Conservation (phyloP, 306 rosid genomes). For the Cucumis cinereus region DNA sequence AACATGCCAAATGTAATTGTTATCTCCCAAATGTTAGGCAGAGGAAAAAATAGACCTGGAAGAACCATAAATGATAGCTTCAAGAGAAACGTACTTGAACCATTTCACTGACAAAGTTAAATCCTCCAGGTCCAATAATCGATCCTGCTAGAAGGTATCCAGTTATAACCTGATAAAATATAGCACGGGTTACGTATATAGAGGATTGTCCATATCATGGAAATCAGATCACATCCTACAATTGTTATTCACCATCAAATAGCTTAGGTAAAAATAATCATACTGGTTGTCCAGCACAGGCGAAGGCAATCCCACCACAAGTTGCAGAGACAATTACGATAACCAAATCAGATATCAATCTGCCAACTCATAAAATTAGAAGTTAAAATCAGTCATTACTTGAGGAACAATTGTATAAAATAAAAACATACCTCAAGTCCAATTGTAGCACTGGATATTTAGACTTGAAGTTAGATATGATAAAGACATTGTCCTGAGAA, state of each 20-base stretch:
- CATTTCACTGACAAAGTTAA: slow-evolving; percentile 45
- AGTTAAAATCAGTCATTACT: slow-evolving; percentile 10
- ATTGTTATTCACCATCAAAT: neutral
- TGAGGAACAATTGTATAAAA: neutral
- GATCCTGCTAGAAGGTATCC: slow-evolving; percentile 51
- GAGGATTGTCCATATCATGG: neutral
- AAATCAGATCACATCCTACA: neutral
- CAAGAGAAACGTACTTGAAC: slow-evolving; percentile 28
- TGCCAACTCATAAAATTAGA: slow-evolving; percentile 11
- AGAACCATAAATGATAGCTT: neutral
- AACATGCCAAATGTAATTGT: neutral
- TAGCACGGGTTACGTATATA: slow-evolving; percentile 7
- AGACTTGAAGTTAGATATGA: slow-evolving; percentile 41
- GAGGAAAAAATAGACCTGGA: neutral
- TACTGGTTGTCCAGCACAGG: slow-evolving; percentile 56
- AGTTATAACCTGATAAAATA: slow-evolving; percentile 30
- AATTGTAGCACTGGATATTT: slow-evolving; percentile 50
- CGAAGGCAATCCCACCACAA: slow-evolving; percentile 52
- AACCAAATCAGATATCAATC: slow-evolving; percentile 44
- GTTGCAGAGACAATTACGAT: slow-evolving; percentile 48
- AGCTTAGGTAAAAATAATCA: slow-evolving; percentile 12
- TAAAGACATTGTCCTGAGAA: slow-evolving; percentile 36
- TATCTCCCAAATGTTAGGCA: neutral
- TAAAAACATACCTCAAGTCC: slow-evolving; percentile 25
- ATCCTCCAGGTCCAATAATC: slow-evolving; percentile 44